Conservation (phyloP, 306 rosid species). For the Quillaja saponaria region DNA sequence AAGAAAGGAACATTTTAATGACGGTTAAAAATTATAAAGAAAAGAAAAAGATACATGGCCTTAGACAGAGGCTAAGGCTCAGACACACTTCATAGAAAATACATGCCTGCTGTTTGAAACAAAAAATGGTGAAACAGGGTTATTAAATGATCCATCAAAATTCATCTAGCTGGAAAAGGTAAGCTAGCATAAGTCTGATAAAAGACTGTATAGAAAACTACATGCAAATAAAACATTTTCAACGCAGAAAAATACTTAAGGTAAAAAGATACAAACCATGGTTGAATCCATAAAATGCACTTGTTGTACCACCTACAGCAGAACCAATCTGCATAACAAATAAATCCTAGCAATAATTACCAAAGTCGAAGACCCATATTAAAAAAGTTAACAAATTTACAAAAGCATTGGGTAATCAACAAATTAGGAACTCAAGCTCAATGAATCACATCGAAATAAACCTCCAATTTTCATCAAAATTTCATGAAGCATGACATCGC, state of each 20-base stretch:
- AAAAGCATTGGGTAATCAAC: not conserved
- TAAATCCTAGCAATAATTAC: not conserved
- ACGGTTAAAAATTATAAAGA: no score
- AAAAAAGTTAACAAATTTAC: slow-evolving; percentile 6
- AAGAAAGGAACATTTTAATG: no score
- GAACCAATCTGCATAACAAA: slow-evolving; percentile 71
- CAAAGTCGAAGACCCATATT: not conserved
- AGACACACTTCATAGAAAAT: no score
- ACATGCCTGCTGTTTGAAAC: no score
- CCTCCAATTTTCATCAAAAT: not conserved
- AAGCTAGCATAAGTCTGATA: not conserved
- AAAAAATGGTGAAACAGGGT: no score
- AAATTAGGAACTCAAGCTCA: slow-evolving; percentile 14
- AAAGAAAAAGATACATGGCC: no score
- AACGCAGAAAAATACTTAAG: not conserved
- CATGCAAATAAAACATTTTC: not conserved
- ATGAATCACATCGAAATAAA: not conserved
- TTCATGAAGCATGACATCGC: not conserved
- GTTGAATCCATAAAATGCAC: slow-evolving; percentile 96
- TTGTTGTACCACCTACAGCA: slow-evolving; percentile 85
- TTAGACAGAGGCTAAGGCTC: no score
- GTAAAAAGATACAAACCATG: slow-evolving; percentile 46
- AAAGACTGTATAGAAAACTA: no score
- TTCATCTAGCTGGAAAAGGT: not conserved
- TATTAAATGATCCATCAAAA: no score